Base-by-base conservation (phyloP, 257 asterid genomes). In the Solanum pimpinellifolium region DNA sequence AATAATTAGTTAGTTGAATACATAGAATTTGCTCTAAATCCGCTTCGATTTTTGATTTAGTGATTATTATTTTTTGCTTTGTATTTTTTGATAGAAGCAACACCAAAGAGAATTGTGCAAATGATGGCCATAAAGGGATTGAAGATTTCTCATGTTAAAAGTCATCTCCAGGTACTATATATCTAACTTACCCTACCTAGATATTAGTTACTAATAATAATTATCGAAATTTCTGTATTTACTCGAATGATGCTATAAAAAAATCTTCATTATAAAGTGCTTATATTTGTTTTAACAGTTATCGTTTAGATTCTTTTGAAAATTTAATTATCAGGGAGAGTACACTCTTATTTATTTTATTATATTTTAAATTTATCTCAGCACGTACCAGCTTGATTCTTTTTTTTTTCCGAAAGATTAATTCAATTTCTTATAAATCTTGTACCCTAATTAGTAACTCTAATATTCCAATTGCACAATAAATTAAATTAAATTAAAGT, bases 91-190 rank as follows among this genome's bases (percentile, higher is more conserved):
- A 33, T 86, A 90, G 92, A 87, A 87, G 92, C 92, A 85, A 90
- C 92, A 39, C 92, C 92, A 7, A 90, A 90, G 87, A 60, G 88
- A 77, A 88, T 90, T 66, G 5, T 90, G 86, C 91, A 88, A 68
- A 52, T 66, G 89, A 90, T 90, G 92, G 92, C 59, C 3, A 89
- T 88, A 81, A 88, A 42, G 42, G 92, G 91, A 56, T 90, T 90
- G 47, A 68, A 86, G 46, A 87, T 88, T 85, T 90, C 91, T 81
- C 92, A 90, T 87, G 88, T 90, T 62, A 90, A 90, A 86, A 90
- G 92, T 41, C 92, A 90, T 87, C 89, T 90, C 68, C 92, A 90
- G 92, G 92, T 88, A 90, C 9, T 29, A 29, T 76, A 68, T 56
- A 52, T 21, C 31, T 65, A 66, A 12, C 27, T 66, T 25, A 66